A percentile compares a stretch with the other conserved stretches of the same genome.
phyloP scores from a whole-genome alignment of 768 basidiomycete genomes.

The Pleurotus tuber-regium region DNA sequence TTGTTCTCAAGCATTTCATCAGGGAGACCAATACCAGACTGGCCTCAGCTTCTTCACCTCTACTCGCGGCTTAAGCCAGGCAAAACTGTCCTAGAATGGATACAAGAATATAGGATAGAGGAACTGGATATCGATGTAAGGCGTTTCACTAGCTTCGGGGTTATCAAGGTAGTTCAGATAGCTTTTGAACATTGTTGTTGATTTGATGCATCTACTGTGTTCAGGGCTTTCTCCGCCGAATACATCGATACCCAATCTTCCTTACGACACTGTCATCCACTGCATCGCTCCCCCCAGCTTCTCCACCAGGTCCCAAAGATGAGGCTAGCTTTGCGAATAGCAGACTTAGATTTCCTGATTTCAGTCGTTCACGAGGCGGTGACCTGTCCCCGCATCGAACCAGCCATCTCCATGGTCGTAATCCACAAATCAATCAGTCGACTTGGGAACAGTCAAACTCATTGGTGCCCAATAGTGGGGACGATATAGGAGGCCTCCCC shows the following conservation, averaged over 20 bases:
- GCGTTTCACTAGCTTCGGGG: slow-evolving; percentile 95
- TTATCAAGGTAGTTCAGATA: slow-evolving; percentile 75
- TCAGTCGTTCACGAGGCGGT: background rate
- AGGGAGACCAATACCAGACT: slow-evolving; percentile 70
- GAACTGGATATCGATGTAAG: slow-evolving; percentile 82
- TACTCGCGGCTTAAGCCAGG: slow-evolving; percentile 87
- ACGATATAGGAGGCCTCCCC: background rate
- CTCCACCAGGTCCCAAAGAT: background rate
- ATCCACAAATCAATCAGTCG: background rate
- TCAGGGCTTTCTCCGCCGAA: slow-evolving; percentile 87
- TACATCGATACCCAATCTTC: slow-evolving; percentile 90
- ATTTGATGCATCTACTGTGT: background rate
- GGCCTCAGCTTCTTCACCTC: slow-evolving; percentile 82
- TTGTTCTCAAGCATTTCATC: slow-evolving; percentile 8
- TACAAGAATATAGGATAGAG: slow-evolving; percentile 70
- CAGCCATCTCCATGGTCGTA: background rate
- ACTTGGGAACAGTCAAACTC: background rate
- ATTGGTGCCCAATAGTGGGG: background rate
- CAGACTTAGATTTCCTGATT: background rate
- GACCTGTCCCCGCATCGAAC: background rate
- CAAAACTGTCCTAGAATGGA: slow-evolving; percentile 85
- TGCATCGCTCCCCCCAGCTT: slow-evolving; percentile 12
- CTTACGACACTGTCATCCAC: slow-evolving; percentile 32
- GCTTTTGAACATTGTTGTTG: background rate
- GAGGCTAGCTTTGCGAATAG: background rate